phyloP scores from a whole-genome alignment of 2,329 filamentous ascomycete genomes.

The Coniochaeta pulveracea region DNA sequence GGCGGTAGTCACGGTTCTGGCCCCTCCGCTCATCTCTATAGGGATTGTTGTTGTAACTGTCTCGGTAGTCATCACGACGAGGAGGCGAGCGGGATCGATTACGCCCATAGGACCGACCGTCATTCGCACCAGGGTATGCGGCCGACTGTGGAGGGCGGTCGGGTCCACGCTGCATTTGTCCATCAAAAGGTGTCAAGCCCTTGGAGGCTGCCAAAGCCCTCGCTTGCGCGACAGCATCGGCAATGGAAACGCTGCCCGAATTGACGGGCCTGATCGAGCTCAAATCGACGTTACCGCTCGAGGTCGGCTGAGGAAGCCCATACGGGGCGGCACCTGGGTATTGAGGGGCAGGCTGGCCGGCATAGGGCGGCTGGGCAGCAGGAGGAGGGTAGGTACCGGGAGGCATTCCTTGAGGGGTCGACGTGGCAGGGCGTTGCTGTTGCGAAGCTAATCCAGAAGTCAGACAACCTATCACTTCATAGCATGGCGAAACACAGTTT shows the following conservation, averaged over 20 bases:
- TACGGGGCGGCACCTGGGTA: constrained; percentile 12
- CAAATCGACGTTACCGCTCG: constrained; percentile 68
- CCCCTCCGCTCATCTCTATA: constrained; percentile 72
- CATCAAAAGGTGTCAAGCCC: constrained; percentile 54
- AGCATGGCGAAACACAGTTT: background rate
- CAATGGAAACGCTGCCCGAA: constrained; percentile 72
- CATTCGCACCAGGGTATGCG: constrained; percentile 29
- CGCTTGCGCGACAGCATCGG: constrained; percentile 76
- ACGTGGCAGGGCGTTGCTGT: constrained; percentile 13
- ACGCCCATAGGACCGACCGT: constrained; percentile 46
- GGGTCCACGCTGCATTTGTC: too few relatives aligned
- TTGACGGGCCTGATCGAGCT: constrained; percentile 69
- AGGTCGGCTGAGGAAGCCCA: constrained; percentile 50
- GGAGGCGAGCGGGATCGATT: constrained; percentile 65
- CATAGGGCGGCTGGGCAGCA: constrained; percentile 10
- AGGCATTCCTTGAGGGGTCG: constrained; percentile 10
- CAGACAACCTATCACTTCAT: too few relatives aligned
- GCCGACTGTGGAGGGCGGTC: too few relatives aligned
- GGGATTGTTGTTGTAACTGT: constrained; percentile 69
- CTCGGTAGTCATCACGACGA: constrained; percentile 59
- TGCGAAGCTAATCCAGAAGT: constrained; percentile 11
- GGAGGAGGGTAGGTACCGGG: constrained; percentile 5
- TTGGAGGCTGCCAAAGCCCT: constrained; percentile 73
- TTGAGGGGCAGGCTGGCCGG: constrained; percentile 9
- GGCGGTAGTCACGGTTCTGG: constrained; percentile 42